phyloP scores from a whole-genome alignment of 1,284 basidiomycete species.

The Boletus sp. region DNA sequence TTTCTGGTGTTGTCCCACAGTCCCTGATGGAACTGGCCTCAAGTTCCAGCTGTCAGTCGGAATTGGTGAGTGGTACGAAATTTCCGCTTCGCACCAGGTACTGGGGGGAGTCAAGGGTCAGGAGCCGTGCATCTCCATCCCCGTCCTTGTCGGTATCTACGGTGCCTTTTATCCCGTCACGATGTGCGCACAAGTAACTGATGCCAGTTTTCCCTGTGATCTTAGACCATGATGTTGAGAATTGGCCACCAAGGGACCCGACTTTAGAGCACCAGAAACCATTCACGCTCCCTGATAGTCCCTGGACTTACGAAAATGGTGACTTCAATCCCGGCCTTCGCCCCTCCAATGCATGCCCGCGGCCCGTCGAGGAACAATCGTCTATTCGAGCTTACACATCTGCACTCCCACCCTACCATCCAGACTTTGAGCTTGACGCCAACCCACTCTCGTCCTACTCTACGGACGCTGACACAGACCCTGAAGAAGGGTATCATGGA shows the following conservation, averaged over 20 bases:
- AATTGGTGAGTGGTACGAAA: conserved; percentile 74
- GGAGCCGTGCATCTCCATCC: conserved; percentile 5
- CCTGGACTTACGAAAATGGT: conserved; percentile 83
- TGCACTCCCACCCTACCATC: conserved; percentile 68
- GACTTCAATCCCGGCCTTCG: conserved; percentile 68
- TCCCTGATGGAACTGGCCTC: conserved; percentile 67
- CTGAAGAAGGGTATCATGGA: conserved; percentile 28
- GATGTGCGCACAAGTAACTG: background rate
- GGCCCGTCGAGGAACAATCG: conserved; percentile 16
- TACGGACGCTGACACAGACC: conserved; percentile 38
- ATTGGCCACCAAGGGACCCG: conserved; percentile 62
- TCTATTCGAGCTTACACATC: conserved; percentile 37
- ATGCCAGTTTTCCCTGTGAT: conserved; percentile 4
- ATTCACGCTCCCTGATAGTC: conserved; percentile 53
- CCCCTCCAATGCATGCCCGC: conserved; percentile 51
- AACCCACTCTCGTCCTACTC: conserved; percentile 33
- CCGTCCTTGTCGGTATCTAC: conserved; percentile 5
- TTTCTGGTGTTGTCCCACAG: conserved; percentile 81
- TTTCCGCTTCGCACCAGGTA: background rate
- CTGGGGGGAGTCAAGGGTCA: conserved; percentile 16
- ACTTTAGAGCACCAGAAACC: conserved; percentile 35
- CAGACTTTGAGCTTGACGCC: conserved; percentile 47
- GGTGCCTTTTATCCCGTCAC: background rate
- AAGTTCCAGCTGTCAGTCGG: conserved; percentile 68
- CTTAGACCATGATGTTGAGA: conserved; percentile 16